A percentile compares a stretch with the other conserved stretches of the same genome.
These are phyloP conservation scores for Colletotrichum sp. DNA, from an alignment of 2,329 filamentous ascomycete genomes.

Conservation along the genomic window DNA sequence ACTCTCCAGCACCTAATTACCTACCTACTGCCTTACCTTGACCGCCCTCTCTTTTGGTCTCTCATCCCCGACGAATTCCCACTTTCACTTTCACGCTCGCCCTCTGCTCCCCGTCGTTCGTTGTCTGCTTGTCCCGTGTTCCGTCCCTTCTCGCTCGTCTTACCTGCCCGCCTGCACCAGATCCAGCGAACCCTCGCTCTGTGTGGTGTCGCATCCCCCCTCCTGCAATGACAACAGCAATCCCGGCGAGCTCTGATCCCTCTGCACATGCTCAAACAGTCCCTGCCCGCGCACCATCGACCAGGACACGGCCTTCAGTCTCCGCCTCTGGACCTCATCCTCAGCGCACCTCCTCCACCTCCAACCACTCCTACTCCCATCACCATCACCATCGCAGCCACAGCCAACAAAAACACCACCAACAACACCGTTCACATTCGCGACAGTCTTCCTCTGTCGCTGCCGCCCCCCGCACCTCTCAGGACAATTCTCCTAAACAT, in stretches of 20 bases:
- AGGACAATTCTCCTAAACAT: constrained; percentile 58
- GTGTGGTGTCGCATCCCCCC: constrained; percentile 4
- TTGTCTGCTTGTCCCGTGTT: not conserved
- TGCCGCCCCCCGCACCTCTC: constrained; percentile 36
- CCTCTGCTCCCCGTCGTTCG: not conserved
- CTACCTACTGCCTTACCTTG: not conserved
- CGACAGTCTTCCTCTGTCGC: constrained; percentile 33
- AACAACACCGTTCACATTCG: constrained; percentile 27
- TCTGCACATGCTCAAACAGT: constrained; percentile 29
- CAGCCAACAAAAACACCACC: not conserved
- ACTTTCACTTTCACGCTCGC: not conserved
- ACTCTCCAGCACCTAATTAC: not conserved
- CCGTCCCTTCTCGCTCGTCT: not conserved
- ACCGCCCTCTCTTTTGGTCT: not conserved
- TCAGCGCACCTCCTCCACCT: constrained; percentile 26
- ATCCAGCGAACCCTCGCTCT: not conserved
- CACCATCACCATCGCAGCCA: not conserved
- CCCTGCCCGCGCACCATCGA: constrained; percentile 39
- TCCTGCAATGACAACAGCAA: constrained; percentile 37
- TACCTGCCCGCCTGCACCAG: not conserved
- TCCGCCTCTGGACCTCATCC: constrained; percentile 12
- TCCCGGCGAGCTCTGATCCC: constrained; percentile 35
- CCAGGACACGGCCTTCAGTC: constrained; percentile 37
- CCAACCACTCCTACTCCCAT: constrained; percentile 33
- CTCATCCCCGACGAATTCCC: constrained; percentile 1